Percentiles rank a stretch among this genome's conserved stretches.
Evolutionary conservation across 805 yeast species (phyloP).

Genomic region (Candida montana): DNA sequence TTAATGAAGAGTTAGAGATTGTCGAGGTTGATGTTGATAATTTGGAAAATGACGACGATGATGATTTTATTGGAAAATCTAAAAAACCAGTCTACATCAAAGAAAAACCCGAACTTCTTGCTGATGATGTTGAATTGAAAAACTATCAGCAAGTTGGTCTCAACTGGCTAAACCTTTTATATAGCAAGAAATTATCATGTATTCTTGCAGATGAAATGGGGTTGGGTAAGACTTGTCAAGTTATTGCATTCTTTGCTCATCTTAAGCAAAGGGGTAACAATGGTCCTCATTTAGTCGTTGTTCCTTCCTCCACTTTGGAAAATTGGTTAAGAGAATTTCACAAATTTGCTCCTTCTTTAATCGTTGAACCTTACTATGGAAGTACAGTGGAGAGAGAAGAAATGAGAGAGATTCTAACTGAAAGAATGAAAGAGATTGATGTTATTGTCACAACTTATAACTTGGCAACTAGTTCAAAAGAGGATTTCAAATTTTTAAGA

Average conservation of each 20-base stretch:
- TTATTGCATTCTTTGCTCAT: slow-evolving; percentile 84
- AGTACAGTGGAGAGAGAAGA: slow-evolving; percentile 80
- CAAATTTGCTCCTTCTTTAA: slow-evolving; percentile 76
- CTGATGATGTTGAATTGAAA: slow-evolving; percentile 63
- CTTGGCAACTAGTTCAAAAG: slow-evolving; percentile 80
- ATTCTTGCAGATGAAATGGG: slow-evolving; percentile 99
- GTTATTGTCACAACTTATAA: slow-evolving; percentile 93
- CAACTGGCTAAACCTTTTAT: slow-evolving; percentile 84
- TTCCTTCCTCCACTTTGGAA: slow-evolving; percentile 94
- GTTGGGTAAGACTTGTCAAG: slow-evolving; percentile 94
- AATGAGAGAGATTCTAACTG: slow-evolving; percentile 61
- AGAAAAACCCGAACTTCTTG: slow-evolving; percentile 64
- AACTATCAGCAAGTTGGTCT: slow-evolving; percentile 95
- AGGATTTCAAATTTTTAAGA: slow-evolving; percentile 74
- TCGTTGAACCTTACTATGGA: slow-evolving; percentile 93
- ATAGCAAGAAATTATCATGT: slow-evolving; percentile 76
- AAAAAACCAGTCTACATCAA: slow-evolving; percentile 43
- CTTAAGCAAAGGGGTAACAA: slow-evolving; percentile 58
- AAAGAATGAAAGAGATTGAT: slow-evolving; percentile 56
- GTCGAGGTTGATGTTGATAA: slow-evolving; percentile 41
- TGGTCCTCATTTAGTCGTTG: slow-evolving; percentile 91
- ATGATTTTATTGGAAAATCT: slow-evolving; percentile 22
- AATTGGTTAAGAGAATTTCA: slow-evolving; percentile 95
- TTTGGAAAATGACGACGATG: slow-evolving; percentile 28
- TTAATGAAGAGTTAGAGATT: slow-evolving; percentile 58